phyloP scores from a whole-genome alignment of 2,329 filamentous ascomycete genomes.

The Neophaeococcomyces mojaviensis region DNA sequence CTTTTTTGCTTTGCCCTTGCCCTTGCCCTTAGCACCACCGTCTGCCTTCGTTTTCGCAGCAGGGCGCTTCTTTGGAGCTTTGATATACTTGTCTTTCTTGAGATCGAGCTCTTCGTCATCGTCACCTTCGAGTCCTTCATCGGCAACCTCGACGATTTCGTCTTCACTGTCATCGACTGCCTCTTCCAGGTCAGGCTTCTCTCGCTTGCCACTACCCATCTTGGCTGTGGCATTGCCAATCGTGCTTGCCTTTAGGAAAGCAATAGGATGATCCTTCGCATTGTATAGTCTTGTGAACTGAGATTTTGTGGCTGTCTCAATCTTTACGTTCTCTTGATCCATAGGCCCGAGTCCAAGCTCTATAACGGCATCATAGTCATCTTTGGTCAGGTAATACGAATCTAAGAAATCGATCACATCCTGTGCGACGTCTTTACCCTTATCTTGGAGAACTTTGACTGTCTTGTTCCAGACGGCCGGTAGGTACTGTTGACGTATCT shows the following conservation, averaged over 20 bases:
- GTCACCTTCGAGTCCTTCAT: constrained; percentile 42
- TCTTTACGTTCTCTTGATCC: constrained; percentile 64
- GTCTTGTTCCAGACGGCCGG: constrained; percentile 79
- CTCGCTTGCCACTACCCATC: constrained; percentile 55
- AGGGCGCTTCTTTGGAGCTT: constrained; percentile 69
- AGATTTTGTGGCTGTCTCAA: constrained; percentile 79
- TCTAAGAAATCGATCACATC: constrained; percentile 94
- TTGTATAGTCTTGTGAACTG: constrained; percentile 92
- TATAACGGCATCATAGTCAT: constrained; percentile 87
- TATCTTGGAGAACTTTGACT: constrained; percentile 62
- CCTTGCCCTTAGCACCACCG: constrained; percentile 35
- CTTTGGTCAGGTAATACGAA: constrained; percentile 86
- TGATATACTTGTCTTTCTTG: constrained; percentile 94
- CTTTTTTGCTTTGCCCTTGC: constrained; percentile 30
- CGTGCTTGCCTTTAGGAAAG: constrained; percentile 89
- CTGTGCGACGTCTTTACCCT: constrained; percentile 74
- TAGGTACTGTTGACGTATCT: constrained; percentile 89
- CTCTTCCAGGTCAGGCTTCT: constrained; percentile 89
- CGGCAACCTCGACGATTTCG: constrained; percentile 54
- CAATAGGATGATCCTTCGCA: constrained; percentile 72
- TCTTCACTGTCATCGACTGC: constrained; percentile 82
- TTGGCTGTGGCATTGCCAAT: constrained; percentile 66
- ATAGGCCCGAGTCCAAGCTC: constrained; percentile 86
- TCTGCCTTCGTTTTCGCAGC: constrained; percentile 36
- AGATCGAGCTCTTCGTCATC: constrained; percentile 70